Evolutionary conservation across 495 filamentous ascomycete genomes (phyloP), one percentile per base, ranked within the genome.

Genomic region (Pyrenula massariospora): DNA sequence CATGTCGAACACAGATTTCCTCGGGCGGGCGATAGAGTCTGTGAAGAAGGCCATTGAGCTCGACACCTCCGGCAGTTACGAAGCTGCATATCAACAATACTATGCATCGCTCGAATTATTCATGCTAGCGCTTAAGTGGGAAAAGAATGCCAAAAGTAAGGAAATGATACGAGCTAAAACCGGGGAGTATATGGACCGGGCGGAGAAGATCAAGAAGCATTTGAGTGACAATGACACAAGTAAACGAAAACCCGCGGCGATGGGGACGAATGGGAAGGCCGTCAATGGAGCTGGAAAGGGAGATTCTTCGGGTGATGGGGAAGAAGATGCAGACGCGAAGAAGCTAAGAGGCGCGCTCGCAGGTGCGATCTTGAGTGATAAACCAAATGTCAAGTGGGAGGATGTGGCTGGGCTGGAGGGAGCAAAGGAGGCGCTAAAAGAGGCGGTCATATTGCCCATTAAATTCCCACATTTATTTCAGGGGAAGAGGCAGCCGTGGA

Each of bases 401-500:
- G 94, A 97, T 70, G 94, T 98, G 48, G 93, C 94, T n/a, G 93
- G 93, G 65, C 70, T 98, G 24, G 93, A 98, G 65, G 82, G 79
- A 31, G 93, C 93, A 50, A 98, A 98, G 74, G 94, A 98, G 66
- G 91, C 94, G 25, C 72, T 98, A 62, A 98, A 98, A 70, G 93
- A 98, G 75, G 93, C 93, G 1, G 94, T 98, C 36, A 86, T 98
- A 64, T 69, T 98, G 63, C 93, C 93, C 19, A 97, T 97, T 66
- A 97, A 96, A 73, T 98, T 98, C 67, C 93, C 93, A 24, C 90
- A 96, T 74, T 70, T 98, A 25, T 98, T 98, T 65, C 84, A 84
- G n/a, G 94, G 94, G 58, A 97, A 97, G 71, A 79, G 93, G 59
- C 87, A 97, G 71, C 94, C 93, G 25, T 98, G 93, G 93, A 96